These are phyloP conservation scores for Phaeoacremonium minimum DNA, from an alignment of 2,329 filamentous ascomycete species.

Conservation along the genomic window DNA sequence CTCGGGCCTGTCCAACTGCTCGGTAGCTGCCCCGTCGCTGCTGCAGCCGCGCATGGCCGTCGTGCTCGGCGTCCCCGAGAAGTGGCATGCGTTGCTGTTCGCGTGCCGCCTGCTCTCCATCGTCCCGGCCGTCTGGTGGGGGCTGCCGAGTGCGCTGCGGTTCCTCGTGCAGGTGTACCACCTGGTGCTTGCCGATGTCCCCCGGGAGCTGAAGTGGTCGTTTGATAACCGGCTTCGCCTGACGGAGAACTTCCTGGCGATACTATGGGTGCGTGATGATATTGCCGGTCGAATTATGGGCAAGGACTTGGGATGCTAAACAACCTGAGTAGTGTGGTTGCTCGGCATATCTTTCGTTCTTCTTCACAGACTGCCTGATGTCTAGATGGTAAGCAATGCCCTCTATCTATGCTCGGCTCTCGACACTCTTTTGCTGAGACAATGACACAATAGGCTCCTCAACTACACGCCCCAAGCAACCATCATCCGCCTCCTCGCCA, in stretches of 20 bases:
- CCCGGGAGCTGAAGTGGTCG: constrained; percentile 29
- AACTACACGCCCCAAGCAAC: constrained; percentile 81
- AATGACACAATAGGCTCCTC: constrained; percentile 63
- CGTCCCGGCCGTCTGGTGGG: constrained; percentile 68
- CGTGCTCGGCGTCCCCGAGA: constrained; percentile 66
- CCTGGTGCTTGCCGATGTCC: constrained; percentile 25
- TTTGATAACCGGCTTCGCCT: constrained; percentile 48
- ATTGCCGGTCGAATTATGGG: not conserved
- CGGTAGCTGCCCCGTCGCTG: constrained; percentile 31
- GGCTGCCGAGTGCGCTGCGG: constrained; percentile 62
- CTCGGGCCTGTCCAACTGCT: not conserved
- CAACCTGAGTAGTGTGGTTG: constrained; percentile 57
- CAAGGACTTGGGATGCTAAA: constrained; percentile 3
- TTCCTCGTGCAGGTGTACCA: constrained; percentile 61
- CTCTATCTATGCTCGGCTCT: not conserved
- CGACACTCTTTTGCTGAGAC: constrained; percentile 1
- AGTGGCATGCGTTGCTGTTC: constrained; percentile 71
- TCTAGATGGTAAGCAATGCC: constrained; percentile 61
- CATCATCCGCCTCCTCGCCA: constrained; percentile 72
- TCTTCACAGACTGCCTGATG: constrained; percentile 83
- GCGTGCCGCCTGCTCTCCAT: constrained; percentile 69
- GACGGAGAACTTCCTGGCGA: constrained; percentile 67
- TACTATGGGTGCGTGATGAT: constrained; percentile 61
- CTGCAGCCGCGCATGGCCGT: constrained; percentile 76
- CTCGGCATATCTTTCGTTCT: constrained; percentile 74